phyloP scores from a whole-genome alignment of 2,329 filamentous ascomycete species.

The Bimuria novae-zelandiae region DNA sequence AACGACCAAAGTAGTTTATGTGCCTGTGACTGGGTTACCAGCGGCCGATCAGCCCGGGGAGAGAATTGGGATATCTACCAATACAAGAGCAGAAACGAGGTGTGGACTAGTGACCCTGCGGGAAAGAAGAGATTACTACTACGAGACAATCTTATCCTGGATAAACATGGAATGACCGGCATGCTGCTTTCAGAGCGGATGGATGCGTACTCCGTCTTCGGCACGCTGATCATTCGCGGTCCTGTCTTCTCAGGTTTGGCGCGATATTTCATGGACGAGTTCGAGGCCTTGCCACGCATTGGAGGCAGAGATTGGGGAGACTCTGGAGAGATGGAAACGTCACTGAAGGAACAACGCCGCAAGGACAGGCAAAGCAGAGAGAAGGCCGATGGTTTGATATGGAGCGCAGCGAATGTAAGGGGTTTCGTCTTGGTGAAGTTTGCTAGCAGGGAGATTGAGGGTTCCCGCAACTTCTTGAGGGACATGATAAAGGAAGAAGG shows the following conservation, averaged over 20 bases:
- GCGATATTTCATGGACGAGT: slow-evolving; percentile 78
- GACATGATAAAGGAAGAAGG: slow-evolving; percentile 76
- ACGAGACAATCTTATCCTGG: slow-evolving; percentile 81
- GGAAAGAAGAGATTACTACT: slow-evolving; percentile 68
- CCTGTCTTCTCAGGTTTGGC: slow-evolving; percentile 68
- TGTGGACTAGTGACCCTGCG: slow-evolving; percentile 61
- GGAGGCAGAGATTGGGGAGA: slow-evolving; percentile 77
- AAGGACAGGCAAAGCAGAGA: slow-evolving; percentile 62
- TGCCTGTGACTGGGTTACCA: slow-evolving; percentile 91
- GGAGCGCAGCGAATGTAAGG: slow-evolving; percentile 46
- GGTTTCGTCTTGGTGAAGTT: slow-evolving; percentile 91
- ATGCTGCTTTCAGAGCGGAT: slow-evolving; percentile 59
- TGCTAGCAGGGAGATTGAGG: slow-evolving; percentile 79
- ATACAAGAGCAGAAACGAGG: slow-evolving; percentile 86
- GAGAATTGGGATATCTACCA: slow-evolving; percentile 84
- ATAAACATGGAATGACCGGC: slow-evolving; percentile 51
- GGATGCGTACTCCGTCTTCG: slow-evolving; percentile 76
- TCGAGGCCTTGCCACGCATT: slow-evolving; percentile 76
- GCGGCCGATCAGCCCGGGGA: slow-evolving; percentile 80
- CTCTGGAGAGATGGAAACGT: slow-evolving; percentile 42
- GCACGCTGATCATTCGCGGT: slow-evolving; percentile 82
- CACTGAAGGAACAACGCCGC: slow-evolving; percentile 55
- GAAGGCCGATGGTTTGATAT: slow-evolving; percentile 43
- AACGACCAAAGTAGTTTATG: slow-evolving; percentile 66
- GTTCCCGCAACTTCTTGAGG: slow-evolving; percentile 78